Evolutionary conservation across 192 early-diverging fungal genomes (phyloP).

Genomic region (Podila minutissima): DNA sequence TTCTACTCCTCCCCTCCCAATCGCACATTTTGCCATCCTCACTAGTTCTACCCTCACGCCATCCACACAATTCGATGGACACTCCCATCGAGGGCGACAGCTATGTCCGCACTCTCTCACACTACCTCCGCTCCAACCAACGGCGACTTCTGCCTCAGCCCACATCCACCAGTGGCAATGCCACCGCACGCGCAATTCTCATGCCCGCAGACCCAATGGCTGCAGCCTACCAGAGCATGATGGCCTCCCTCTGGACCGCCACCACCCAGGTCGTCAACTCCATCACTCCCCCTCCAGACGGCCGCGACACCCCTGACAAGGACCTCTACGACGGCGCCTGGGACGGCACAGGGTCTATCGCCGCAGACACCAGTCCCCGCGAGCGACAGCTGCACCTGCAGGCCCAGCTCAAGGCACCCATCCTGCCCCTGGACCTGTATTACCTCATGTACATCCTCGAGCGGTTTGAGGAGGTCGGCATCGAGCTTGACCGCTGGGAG

Average conservation of each 20-base stretch:
- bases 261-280: conserved; percentile 46
- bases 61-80: conserved; percentile 32
- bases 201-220: conserved; percentile 48
- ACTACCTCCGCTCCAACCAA: conserved; percentile 64
- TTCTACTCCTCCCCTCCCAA: not conserved
- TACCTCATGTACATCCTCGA: conserved; percentile 47
- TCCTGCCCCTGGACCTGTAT: conserved; percentile 46
- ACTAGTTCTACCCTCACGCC: not conserved
- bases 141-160: conserved; percentile 38
- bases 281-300: conserved; percentile 31
- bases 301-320: conserved; percentile 11
- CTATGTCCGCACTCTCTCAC: conserved; percentile 64
- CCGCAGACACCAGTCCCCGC: conserved; percentile 23
- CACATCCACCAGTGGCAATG: conserved; percentile 7
- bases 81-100: conserved; percentile 58
- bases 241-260: conserved; percentile 54
- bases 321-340: conserved; percentile 36
- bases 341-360: conserved; percentile 45
- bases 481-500: conserved; percentile 44
- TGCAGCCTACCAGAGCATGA: conserved; percentile 49
- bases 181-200: conserved; percentile 34
- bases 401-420: conserved; percentile 44
- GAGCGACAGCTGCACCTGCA: conserved; percentile 43
- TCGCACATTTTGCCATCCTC: not conserved
- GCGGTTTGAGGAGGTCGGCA: conserved; percentile 41